These are phyloP conservation scores for Sporothrix pallida DNA, from an alignment of 2,329 filamentous ascomycete species.

Conservation along the genomic window DNA sequence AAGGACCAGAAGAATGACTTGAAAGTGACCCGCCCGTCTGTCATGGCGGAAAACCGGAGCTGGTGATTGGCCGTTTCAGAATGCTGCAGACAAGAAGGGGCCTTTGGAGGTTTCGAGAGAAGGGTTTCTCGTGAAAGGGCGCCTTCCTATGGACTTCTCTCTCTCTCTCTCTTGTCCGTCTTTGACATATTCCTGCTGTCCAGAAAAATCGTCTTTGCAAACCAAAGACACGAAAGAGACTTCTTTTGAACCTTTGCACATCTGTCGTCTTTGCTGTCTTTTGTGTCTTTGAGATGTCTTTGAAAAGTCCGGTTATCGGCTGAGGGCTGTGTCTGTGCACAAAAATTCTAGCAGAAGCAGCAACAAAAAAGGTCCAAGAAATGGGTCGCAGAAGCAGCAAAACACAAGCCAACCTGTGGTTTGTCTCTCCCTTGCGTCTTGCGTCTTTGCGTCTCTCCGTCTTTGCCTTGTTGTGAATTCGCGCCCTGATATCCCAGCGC, in stretches of 20 bases:
- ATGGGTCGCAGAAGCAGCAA: background rate
- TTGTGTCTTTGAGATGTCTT: background rate
- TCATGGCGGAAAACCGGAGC: constrained; percentile 39
- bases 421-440: constrained; percentile 12
- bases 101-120: background rate
- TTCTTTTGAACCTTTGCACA: background rate
- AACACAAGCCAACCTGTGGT: background rate
- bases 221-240: background rate
- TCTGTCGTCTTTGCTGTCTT: background rate
- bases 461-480: too few species aligned
- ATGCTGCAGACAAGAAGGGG: constrained; percentile 22
- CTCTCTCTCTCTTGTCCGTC: too few species aligned
- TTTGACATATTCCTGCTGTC: background rate
- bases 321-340: constrained; percentile 22
- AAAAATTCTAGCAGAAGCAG: background rate
- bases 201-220: too few species aligned
- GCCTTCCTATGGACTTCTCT: too few species aligned
- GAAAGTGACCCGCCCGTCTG: constrained; percentile 8
- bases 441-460: too few species aligned
- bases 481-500: background rate
- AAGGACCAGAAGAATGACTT: background rate
- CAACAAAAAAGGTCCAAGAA: background rate
- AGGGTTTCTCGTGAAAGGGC: too few species aligned
- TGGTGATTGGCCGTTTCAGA: constrained; percentile 41
- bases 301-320: constrained; percentile 1